phyloP scores from a whole-genome alignment of 768 basidiomycete genomes.

The Amanita pseudoporphyria region DNA sequence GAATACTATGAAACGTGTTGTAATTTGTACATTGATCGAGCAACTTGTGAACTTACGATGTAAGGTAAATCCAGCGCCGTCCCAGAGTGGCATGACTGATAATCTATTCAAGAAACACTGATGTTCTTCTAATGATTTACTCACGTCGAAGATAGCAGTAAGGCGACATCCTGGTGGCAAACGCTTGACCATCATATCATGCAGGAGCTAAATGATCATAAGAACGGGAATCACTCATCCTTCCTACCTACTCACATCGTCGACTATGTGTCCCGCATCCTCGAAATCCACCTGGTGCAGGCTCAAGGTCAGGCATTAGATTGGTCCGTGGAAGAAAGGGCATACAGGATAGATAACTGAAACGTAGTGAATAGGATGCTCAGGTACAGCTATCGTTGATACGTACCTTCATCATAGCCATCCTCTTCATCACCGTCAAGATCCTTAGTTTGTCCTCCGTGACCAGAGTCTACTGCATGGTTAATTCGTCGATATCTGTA shows the following conservation, averaged over 20 bases:
- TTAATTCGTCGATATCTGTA: background rate
- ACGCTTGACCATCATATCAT: slow-evolving; percentile 68
- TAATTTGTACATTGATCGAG: background rate
- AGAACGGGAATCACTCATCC: background rate
- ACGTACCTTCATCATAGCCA: slow-evolving; percentile 70
- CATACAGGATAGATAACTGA: slow-evolving; percentile 85
- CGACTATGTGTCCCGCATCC: slow-evolving; percentile 67
- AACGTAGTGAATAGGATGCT: background rate
- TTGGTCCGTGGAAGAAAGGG: slow-evolving; percentile 14
- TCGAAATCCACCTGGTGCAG: slow-evolving; percentile 36
- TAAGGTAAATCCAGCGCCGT: slow-evolving; percentile 73
- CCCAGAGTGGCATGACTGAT: slow-evolving; percentile 85
- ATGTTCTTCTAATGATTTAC: slow-evolving; percentile 16
- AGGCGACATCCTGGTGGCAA: slow-evolving; percentile 84
- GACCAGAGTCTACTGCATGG: slow-evolving; percentile 64
- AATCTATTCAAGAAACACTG: background rate
- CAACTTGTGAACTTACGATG: slow-evolving; percentile 30
- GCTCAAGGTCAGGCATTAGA: slow-evolving; percentile 33
- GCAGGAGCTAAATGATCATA: slow-evolving; percentile 52
- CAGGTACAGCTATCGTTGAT: background rate
- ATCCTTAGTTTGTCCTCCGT: slow-evolving; percentile 88
- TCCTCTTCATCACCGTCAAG: slow-evolving; percentile 76
- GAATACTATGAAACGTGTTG: slow-evolving; percentile 50
- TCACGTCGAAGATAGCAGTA: slow-evolving; percentile 72
- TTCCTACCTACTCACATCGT: slow-evolving; percentile 54